Conservation (phyloP, 2,329 filamentous ascomycete genomes). For the Pyrenophora seminiperda region DNA sequence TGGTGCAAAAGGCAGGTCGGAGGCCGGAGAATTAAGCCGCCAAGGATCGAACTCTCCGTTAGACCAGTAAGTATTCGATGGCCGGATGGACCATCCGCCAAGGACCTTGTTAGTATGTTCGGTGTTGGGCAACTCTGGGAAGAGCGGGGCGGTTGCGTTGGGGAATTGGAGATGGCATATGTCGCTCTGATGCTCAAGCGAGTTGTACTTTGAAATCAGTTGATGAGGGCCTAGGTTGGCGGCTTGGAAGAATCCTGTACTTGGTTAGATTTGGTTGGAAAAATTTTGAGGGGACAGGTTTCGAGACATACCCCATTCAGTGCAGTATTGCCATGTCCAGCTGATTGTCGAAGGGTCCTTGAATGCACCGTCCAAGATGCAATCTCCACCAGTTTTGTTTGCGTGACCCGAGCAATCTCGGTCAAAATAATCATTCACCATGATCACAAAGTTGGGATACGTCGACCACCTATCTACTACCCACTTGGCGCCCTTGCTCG, state of each 20-base stretch:
- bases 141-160: slow-evolving; percentile 45
- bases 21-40: slow-evolving; percentile 55
- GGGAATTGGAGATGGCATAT: slow-evolving; percentile 58
- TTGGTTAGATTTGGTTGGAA: too few species aligned
- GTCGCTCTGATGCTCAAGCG: slow-evolving; percentile 51
- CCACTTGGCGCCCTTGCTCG: slow-evolving; percentile 47
- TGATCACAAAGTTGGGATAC: slow-evolving; percentile 46
- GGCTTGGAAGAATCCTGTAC: slow-evolving; percentile 55
- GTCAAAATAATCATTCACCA: slow-evolving; percentile 49
- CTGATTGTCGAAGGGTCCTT: slow-evolving; percentile 34
- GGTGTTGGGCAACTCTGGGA: slow-evolving; percentile 51
- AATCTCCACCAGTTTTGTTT: slow-evolving; percentile 35
- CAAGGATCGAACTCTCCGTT: slow-evolving; percentile 60
- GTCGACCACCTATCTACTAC: slow-evolving; percentile 51
- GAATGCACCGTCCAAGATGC: slow-evolving; percentile 46
- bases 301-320: slow-evolving; percentile 57
- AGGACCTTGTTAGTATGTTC: slow-evolving; percentile 51
- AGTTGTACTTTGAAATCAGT: slow-evolving; percentile 55
- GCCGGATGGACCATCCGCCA: slow-evolving; percentile 59
- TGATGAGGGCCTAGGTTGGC: slow-evolving; percentile 56
- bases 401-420: slow-evolving; percentile 50
- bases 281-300: too few species aligned
- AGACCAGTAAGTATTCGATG: slow-evolving; percentile 58
- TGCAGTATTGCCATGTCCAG: slow-evolving; percentile 49
- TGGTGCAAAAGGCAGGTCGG: slow-evolving; percentile 50